Base-by-base conservation (phyloP, 768 basidiomycete genomes). In the Chiua virens region DNA sequence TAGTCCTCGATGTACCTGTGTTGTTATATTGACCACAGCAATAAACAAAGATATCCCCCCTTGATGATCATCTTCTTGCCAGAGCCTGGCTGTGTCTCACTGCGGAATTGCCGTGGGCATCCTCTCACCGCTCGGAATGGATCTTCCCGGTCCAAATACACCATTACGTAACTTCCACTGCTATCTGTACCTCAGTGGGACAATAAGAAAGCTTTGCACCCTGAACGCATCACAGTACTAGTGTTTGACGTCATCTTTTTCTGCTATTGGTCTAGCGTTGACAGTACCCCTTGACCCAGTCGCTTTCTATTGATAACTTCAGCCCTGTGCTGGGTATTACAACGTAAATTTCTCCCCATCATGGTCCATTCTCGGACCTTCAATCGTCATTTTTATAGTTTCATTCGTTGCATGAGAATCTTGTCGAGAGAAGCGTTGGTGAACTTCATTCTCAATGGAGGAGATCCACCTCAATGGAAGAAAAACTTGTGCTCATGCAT, bases 21-120 rank as follows among this genome's bases (percentile, higher is more conserved):
- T 34, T 17, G 15, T 28, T 25, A 22, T 34, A 30, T 23, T 25
- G 18, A 21, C 55, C 45, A 35, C 55, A 52, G 41, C 32, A 27
- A 30, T 27, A 27, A 27, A 4, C 40, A 25, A 7, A 21, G n/a
- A n/a, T n/a, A n/a, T n/a, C n/a, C 21, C 38, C 27, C 23, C 27
- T 46, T 30, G 39, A 30, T 38, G 40, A 42, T 55, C 54, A 35
- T 51, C 38, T 8, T 30, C 28, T 28, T 39, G 10, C n/a, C n/a
- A n/a, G n/a, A n/a, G n/a, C n/a, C 11, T 37, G 37, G 55, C 55
- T 36, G 56, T 57, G 55, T 23, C 30, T 30, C 38, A 17, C 28
- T 3, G 18, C 15, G 30, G 18, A 11, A 25, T 35, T 42, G 2
- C 8, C 49, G 8, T 17, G 34, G 37, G 18, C 49, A 14, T 22